Base-by-base conservation (phyloP, 768 basidiomycete genomes). In the Suillus tomentosus region DNA sequence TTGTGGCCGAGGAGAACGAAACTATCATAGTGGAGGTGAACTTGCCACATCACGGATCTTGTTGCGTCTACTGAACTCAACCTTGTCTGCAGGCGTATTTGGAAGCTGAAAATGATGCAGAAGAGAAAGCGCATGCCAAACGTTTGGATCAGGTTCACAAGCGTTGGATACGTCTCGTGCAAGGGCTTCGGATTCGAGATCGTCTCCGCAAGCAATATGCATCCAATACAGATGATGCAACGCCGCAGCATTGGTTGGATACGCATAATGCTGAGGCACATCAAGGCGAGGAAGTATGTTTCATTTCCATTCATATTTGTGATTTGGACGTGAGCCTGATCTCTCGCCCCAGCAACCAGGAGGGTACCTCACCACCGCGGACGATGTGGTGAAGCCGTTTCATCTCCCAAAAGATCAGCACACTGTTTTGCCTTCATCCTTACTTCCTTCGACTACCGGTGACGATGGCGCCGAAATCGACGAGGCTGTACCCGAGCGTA, bases 91-190 rank as follows among this genome's bases (percentile, higher is more conserved):
- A 97, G 95, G 95, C 95, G 2, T 98, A 89, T 69, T 87, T 86
- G 84, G 91, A 90, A 75, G 85, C 90, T 13, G 91, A 93, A 70
- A 86, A 87, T 66, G 85, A 87, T 31, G 90, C 89, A 5, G 87
- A 89, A 64, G 88, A 92, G 74, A 93, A 87, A 69, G 90, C 90
- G 54, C 84, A 84, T 27, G 79, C 79, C 11, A 96, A 94, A 76
- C 85, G 83, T 63, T 84, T 91, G 68, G 94, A 94, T 60, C 85
- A 88, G 42, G 90, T 88, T 0, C 76, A 96, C 67, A 96, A 95
- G 74, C 87, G 90, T 24, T 99, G 96, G 96, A 85, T 81, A 60
- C 87, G 89, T 63, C 84, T 99, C 48, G 82, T 99, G 31, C 91
- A 92, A 37, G 97, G 96, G 3, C 82, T 99, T 54, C 85, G 92